These are phyloP conservation scores for Candida smagusa DNA, from an alignment of 1,139 yeast species.

Conservation along the genomic window DNA sequence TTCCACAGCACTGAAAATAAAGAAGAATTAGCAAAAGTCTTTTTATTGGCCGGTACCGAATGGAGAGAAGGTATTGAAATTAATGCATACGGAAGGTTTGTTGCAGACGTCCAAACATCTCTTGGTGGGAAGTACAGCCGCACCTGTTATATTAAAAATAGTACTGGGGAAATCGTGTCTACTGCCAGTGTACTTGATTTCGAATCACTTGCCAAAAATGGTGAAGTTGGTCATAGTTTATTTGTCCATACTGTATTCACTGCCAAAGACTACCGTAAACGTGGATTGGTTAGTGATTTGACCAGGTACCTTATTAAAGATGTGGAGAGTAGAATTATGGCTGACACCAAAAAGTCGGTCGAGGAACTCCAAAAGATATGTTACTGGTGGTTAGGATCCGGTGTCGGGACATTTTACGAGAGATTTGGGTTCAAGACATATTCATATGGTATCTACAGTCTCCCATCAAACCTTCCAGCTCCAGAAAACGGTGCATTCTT, in stretches of 20 bases:
- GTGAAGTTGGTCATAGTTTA: constrained; percentile 20
- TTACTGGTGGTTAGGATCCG: constrained; percentile 36
- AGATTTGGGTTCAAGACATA: constrained; percentile 38
- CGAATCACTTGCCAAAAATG: background rate
- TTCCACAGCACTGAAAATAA: background rate
- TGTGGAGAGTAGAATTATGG: constrained; percentile 27
- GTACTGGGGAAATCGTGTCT: background rate
- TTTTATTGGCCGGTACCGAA: constrained; percentile 17
- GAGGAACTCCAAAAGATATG: constrained; percentile 32
- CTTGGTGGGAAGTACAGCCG: background rate
- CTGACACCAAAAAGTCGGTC: constrained; percentile 9
- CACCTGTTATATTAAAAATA: background rate
- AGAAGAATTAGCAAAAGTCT: constrained; percentile 8
- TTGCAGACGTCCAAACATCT: background rate
- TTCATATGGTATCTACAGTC: constrained; percentile 34
- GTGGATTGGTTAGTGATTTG: constrained; percentile 30
- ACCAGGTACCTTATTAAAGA: constrained; percentile 26
- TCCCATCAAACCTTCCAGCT: constrained; percentile 22
- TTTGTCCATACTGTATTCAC: constrained; percentile 30
- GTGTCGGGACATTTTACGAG: constrained; percentile 30
- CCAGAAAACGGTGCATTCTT: background rate
- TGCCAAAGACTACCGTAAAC: constrained; percentile 22
- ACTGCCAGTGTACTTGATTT: constrained; percentile 20
- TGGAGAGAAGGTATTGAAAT: background rate
- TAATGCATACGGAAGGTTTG: background rate